These are phyloP conservation scores for Volvox carteri DNA, from an alignment of 163 green algal genomes.

Conservation along the genomic window DNA sequence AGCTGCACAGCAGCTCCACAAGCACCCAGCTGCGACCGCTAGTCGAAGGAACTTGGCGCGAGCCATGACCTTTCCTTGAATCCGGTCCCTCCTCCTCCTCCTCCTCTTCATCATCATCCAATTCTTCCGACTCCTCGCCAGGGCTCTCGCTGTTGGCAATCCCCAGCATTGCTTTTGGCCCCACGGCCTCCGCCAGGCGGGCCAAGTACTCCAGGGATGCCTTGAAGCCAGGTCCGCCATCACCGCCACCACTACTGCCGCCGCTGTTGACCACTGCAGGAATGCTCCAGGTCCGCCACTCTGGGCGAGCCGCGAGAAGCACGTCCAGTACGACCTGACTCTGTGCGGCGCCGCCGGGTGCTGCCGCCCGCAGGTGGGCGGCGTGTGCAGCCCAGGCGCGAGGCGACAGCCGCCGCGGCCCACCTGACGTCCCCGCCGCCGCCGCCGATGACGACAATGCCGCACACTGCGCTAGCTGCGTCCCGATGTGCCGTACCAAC, in stretches of 20 bases:
- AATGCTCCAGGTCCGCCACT: conserved; percentile 24
- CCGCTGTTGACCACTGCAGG: background rate
- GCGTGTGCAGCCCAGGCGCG: conserved; percentile 30
- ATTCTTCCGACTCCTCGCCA: too few relatives aligned
- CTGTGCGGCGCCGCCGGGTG: background rate
- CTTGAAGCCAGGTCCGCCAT: background rate
- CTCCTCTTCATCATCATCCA: background rate
- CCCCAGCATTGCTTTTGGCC: background rate
- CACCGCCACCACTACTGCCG: background rate
- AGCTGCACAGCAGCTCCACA: conserved; percentile 33
- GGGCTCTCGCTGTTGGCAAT: too few relatives aligned
- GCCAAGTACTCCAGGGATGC: conserved; percentile 31
- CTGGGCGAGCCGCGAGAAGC: conserved; percentile 5
- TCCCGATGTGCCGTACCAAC: background rate
- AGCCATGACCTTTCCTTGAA: too few relatives aligned
- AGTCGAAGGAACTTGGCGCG: too few relatives aligned
- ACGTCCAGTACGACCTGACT: background rate
- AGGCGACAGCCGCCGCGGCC: background rate
- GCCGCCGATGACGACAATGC: background rate
- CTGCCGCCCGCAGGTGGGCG: background rate
- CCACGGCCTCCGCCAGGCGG: background rate
- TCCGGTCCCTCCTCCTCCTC: background rate
- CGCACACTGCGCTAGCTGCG: background rate
- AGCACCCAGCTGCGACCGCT: conserved; percentile 8
- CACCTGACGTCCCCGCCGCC: background rate